Base-by-base conservation (phyloP, 2,329 filamentous ascomycete species). In the Sporothrix dimorphospora region DNA sequence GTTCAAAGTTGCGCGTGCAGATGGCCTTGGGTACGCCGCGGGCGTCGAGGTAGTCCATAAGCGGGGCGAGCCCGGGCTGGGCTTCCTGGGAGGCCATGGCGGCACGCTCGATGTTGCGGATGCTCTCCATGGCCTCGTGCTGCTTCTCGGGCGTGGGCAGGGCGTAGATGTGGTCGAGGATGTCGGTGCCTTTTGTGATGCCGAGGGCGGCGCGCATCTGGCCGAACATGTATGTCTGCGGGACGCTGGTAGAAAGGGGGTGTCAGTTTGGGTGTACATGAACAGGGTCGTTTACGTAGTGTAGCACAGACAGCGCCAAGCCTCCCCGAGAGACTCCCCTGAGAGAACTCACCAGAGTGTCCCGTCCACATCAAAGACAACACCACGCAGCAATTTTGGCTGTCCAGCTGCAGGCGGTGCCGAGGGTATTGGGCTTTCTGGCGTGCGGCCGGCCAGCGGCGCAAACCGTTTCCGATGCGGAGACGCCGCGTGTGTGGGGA, bases 161-260 rank as follows among this genome's bases (percentile, higher is more conserved):
- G 2, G 85, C 82, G 79, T 94, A 91, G 79, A 98, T 90, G 83
- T 98, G 93, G 74, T 94, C 91, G 55, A 99, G 90, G 79, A 99
- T 98, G 81, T 99, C 96, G 78, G 85, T 84, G 47, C 84, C 82
- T 79, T 91, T 91, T 74, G 88, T 80, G 76, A 98, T 98, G 67
- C 84, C 85, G 19, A 98, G 87, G 8, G 89, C 91, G 16, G 83
- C 79, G 75, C 91, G 91, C 95, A 99, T 98, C 79, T 97, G 87
- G 24, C 82, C 81, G 82, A 98, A 98, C 95, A 98, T 99, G 86
- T 97, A 93, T 77, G 92, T 96, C 82, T 98, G 95, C 0, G 95
- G 95, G 72, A 94, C 84, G 80, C 94, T 97, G 55, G 7, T n/a
- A n/a, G 12, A 16, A 5, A 45, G 14, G 21, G 45, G 40, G 30